These are phyloP conservation scores for Meyerozyma elateridarum DNA, from an alignment of 1,139 yeast species.

Conservation along the genomic window DNA sequence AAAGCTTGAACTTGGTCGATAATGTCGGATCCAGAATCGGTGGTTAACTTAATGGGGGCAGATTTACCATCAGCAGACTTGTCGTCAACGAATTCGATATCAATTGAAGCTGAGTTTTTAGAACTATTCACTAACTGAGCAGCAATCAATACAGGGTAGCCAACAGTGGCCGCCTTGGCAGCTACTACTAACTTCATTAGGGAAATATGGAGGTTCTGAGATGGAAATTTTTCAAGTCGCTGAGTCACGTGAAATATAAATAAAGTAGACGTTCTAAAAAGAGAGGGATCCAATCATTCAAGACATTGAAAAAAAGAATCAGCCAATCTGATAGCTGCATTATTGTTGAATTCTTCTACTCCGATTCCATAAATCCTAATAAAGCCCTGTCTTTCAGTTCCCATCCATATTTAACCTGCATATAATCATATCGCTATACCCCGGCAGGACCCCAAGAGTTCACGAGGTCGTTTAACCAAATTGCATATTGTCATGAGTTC, in stretches of 20 bases:
- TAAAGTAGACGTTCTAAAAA: background rate
- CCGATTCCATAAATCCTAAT: too few relatives aligned
- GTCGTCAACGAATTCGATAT: constrained; percentile 64
- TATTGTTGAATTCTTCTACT: background rate
- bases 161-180: constrained; percentile 78
- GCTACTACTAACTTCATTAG: constrained; percentile 52
- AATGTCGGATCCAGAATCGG: constrained; percentile 43
- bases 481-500: too few relatives aligned
- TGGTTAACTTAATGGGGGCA: constrained; percentile 40
- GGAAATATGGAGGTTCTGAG: background rate
- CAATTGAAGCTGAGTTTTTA: constrained; percentile 46
- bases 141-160: constrained; percentile 77
- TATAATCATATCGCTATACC: too few relatives aligned
- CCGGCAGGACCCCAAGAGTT: too few relatives aligned
- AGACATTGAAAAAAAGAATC: background rate
- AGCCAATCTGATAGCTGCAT: background rate
- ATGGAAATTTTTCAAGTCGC: background rate
- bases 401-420: too few relatives aligned
- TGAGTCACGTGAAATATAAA: background rate
- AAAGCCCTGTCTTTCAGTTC: too few relatives aligned
- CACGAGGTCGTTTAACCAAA: too few relatives aligned
- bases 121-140: constrained; percentile 64
- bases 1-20: constrained; percentile 43
- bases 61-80: constrained; percentile 36
- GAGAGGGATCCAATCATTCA: too few relatives aligned